These are phyloP conservation scores for Syzygium syzygioides DNA, from an alignment of 441 rosid species.

Conservation along the genomic window DNA sequence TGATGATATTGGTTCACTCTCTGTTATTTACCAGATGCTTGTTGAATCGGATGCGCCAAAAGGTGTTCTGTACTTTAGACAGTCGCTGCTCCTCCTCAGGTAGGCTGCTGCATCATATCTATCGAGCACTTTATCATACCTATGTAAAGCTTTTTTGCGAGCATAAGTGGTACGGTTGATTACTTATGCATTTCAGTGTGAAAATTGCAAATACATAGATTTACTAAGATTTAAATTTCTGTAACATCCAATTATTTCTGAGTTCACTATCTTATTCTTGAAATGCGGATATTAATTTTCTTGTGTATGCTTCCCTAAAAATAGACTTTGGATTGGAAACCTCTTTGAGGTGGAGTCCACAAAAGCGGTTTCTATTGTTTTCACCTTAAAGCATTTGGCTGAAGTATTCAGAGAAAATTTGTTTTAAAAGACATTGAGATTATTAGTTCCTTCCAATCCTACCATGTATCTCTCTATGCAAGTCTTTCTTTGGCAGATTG, in stretches of 20 bases:
- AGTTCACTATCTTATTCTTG: background rate
- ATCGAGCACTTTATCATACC: background rate
- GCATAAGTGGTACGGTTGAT: background rate
- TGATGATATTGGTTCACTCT: constrained; percentile 96
- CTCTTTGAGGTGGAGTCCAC: background rate
- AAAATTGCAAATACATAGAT: background rate
- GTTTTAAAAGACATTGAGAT: background rate
- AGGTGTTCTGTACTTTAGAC: constrained; percentile 91
- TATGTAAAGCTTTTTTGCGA: background rate
- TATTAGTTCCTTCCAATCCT: background rate
- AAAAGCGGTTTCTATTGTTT: background rate
- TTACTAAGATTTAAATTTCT: background rate
- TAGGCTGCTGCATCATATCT: constrained; percentile 13
- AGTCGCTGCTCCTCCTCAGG: constrained; percentile 94
- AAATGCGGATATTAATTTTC: background rate
- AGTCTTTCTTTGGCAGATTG: background rate
- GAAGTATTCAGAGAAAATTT: background rate
- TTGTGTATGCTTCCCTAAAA: background rate
- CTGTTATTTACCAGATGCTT: constrained; percentile 98
- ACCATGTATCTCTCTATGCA: background rate
- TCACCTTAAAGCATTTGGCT: background rate
- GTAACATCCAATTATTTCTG: background rate
- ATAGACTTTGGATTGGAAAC: background rate
- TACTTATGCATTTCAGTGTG: background rate
- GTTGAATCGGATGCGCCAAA: constrained; percentile 82